Base-by-base conservation (phyloP, 1,284 basidiomycete species). In the Ustilago bromivora region DNA sequence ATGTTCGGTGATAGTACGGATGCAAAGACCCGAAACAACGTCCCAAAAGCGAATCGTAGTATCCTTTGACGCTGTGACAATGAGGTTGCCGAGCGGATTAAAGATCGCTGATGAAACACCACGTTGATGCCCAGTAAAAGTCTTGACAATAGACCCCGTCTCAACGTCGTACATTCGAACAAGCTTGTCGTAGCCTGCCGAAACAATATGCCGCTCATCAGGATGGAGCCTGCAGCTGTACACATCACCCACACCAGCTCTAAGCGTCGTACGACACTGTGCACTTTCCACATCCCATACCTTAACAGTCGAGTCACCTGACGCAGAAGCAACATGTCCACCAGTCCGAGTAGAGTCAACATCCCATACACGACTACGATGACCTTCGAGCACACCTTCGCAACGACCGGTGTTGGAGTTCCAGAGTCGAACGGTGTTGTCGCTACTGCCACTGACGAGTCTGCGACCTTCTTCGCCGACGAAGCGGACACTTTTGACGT, bases 11-110 rank as follows among this genome's bases (percentile, higher is more conserved):
- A 89, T 81, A 4, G 87, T 88, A 43, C 87, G 87, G 28, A 87
- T 85, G 70, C 81, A 83, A 0, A 88, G 86, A 0, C 88, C 88
- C 9, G 87, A 87, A 17, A 88, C 86, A 4, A 88, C 87, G 68
- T 89, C 88, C 88, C 88, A 89, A 55, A 89, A 79, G 0, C 88
- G 84, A 31, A 89, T 87, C 31, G 87, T 86, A 32, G 87, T 87
- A 77, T 89, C 88, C 66, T 88, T 89, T 0, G 87, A 87, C 70
- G 88, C 88, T 0, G 87, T 87, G 2, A 87, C 88, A 28, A 89
- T 85, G 34, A 88, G 69, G 62, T 87, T 87, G 13, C 88, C 88
- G 0, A 87, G 84, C 6, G 87, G 86, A 57, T 88, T 88, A 57
- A 87, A 88, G 15, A 87, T 85, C 11, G 88, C 87, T 0, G 86